phyloP scores from a whole-genome alignment of 192 early-diverging fungal genomes.

The Linnemannia elongata region DNA sequence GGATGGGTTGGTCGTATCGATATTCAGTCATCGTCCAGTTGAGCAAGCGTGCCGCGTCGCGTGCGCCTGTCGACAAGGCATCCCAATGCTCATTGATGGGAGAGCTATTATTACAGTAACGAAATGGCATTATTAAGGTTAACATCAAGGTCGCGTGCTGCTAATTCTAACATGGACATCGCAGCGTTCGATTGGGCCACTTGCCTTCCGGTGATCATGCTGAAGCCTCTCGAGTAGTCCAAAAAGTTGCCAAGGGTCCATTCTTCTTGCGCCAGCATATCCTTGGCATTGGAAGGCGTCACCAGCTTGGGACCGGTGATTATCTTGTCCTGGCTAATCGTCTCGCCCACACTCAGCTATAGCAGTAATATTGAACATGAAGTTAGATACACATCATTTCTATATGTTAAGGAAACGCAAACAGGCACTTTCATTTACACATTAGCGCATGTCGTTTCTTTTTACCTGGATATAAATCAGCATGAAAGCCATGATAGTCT shows the following conservation, averaged over 20 bases:
- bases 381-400: neutral
- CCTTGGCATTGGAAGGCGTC: slow-evolving; percentile 20
- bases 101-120: neutral
- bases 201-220: slow-evolving; percentile 47
- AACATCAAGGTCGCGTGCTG: neutral
- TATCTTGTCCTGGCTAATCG: slow-evolving; percentile 26
- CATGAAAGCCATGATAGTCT: slow-evolving; percentile 26
- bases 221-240: neutral
- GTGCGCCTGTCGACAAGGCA: slow-evolving; percentile 33
- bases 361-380: neutral
- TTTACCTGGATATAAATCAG: slow-evolving; percentile 51
- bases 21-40: slow-evolving; percentile 54
- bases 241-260: slow-evolving; percentile 9
- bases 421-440: neutral
- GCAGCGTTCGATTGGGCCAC: neutral
- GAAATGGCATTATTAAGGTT: neutral
- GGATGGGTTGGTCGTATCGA: slow-evolving; percentile 34
- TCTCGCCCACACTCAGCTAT: slow-evolving; percentile 39
- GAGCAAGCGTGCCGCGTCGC: slow-evolving; percentile 35
- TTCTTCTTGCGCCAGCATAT: slow-evolving; percentile 34
- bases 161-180: neutral
- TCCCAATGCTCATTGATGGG: slow-evolving; percentile 40
- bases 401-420: neutral
- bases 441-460: neutral
- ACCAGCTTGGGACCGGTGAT: slow-evolving; percentile 40